These are phyloP conservation scores for Brasilioporus rufonigricans DNA, from an alignment of 768 basidiomycete species.

Conservation along the genomic window DNA sequence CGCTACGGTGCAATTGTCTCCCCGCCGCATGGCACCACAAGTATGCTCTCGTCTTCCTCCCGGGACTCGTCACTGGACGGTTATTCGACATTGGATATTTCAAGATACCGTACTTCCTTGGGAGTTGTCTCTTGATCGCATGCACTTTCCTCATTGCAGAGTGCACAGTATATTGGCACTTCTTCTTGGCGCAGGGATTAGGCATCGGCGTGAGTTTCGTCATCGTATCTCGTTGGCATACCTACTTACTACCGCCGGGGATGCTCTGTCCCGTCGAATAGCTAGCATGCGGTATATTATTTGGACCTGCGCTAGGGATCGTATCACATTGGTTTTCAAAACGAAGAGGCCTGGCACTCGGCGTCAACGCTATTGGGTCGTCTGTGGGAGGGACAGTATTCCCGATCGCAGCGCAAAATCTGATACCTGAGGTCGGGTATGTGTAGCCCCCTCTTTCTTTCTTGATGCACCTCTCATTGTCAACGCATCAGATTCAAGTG, in stretches of 20 bases:
- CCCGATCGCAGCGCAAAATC: constrained; percentile 56
- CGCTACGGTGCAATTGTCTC: background rate
- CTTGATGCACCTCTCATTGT: background rate
- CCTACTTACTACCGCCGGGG: background rate
- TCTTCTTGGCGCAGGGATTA: constrained; percentile 72
- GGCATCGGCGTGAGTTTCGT: constrained; percentile 52
- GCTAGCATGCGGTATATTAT: constrained; percentile 54
- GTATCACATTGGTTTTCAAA: constrained; percentile 74
- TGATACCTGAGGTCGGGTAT: constrained; percentile 56
- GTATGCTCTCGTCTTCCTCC: constrained; percentile 63
- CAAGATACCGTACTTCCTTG: constrained; percentile 45
- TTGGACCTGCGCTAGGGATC: constrained; percentile 57
- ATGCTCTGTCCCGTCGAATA: background rate
- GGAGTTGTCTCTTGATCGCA: constrained; percentile 49
- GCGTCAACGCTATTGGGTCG: constrained; percentile 61
- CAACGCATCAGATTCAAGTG: constrained; percentile 59
- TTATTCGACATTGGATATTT: constrained; percentile 75
- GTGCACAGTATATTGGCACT: constrained; percentile 76
- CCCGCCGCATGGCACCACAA: constrained; percentile 22
- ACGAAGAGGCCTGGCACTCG: constrained; percentile 54
- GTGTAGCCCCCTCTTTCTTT: constrained; percentile 13
- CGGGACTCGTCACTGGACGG: constrained; percentile 61
- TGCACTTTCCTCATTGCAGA: constrained; percentile 67
- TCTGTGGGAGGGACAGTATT: constrained; percentile 68
- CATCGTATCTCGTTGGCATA: background rate